phyloP scores from a whole-genome alignment of 257 asterid species.

The Ilex aquifolium region DNA sequence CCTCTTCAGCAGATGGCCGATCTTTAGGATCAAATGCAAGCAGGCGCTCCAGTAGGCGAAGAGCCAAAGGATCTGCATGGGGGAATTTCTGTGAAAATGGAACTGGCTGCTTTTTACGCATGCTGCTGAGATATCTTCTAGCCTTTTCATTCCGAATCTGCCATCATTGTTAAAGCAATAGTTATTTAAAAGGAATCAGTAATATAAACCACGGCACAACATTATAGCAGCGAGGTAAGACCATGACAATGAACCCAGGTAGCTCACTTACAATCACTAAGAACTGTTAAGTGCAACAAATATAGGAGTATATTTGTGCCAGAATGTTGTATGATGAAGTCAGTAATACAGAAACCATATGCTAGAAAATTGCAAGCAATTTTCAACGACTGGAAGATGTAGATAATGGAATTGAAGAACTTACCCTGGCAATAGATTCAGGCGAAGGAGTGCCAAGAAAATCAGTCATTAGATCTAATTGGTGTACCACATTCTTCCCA shows the following conservation, averaged over 20 bases:
- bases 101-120: slow-evolving; percentile 10
- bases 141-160: slow-evolving; percentile 10
- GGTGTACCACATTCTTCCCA: slow-evolving; percentile 5
- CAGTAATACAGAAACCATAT: too few relatives aligned
- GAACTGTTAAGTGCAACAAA: too few relatives aligned
- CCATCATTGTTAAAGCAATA: neutral
- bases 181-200: too few relatives aligned
- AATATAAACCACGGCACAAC: too few relatives aligned
- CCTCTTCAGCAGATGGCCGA: neutral
- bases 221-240: too few relatives aligned
- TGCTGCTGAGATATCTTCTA: slow-evolving; percentile 10
- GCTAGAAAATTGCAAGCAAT: too few relatives aligned
- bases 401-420: neutral
- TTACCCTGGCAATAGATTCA: slow-evolving; percentile 2
- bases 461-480: slow-evolving; percentile 6
- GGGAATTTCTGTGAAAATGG: slow-evolving; percentile 11
- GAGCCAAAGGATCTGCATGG: slow-evolving; percentile 3
- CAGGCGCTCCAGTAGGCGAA: slow-evolving; percentile 4
- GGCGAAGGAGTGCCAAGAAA: slow-evolving; percentile 6
- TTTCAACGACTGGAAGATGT: too few relatives aligned
- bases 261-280: too few relatives aligned
- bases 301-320: too few relatives aligned
- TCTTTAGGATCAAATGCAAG: slow-evolving; percentile 9
- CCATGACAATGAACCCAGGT: too few relatives aligned
- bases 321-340: too few relatives aligned